Evolutionary conservation across 495 filamentous ascomycete species (phyloP).

Genomic region (Hypoxylon fuscum): DNA sequence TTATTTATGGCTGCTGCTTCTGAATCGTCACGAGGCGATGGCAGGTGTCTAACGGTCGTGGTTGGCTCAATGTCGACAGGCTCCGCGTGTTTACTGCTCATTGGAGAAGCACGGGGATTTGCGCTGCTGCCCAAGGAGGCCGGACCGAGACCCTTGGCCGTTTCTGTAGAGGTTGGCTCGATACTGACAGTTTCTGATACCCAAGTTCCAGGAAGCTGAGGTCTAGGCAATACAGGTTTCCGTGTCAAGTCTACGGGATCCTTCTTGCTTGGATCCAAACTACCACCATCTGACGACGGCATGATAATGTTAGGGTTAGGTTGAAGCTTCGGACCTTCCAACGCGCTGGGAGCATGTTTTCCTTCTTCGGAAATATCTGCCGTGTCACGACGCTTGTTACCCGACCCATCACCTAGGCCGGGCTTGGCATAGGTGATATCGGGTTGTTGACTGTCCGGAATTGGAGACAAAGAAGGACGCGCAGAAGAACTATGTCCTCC

Average conservation of each 20-base stretch:
- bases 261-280: constrained; percentile 21
- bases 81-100: constrained; percentile 33
- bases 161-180: constrained; percentile 36
- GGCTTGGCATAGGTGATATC: constrained; percentile 7
- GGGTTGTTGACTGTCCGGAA: constrained; percentile 8
- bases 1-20: constrained; percentile 11
- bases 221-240: constrained; percentile 49
- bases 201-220: constrained; percentile 72
- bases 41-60: constrained; percentile 23
- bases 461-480: constrained; percentile 11
- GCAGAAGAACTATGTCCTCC: constrained; percentile 9
- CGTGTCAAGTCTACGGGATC: constrained; percentile 21
- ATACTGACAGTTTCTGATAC: constrained; percentile 63
- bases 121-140: constrained; percentile 18
- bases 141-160: constrained; percentile 14
- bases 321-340: constrained; percentile 34
- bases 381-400: constrained; percentile 10
- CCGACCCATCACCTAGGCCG: not conserved
- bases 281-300: constrained; percentile 2
- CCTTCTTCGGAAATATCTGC: constrained; percentile 19
- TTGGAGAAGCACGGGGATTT: constrained; percentile 31
- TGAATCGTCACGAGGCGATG: constrained; percentile 9
- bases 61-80: constrained; percentile 38
- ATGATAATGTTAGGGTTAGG: constrained; percentile 26
- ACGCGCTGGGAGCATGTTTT: constrained; percentile 21